Percentiles rank a stretch among this genome's conserved stretches.
phyloP scores from a whole-genome alignment of 371 early-diverging fungal species.

The Chytridium lagenaria region DNA sequence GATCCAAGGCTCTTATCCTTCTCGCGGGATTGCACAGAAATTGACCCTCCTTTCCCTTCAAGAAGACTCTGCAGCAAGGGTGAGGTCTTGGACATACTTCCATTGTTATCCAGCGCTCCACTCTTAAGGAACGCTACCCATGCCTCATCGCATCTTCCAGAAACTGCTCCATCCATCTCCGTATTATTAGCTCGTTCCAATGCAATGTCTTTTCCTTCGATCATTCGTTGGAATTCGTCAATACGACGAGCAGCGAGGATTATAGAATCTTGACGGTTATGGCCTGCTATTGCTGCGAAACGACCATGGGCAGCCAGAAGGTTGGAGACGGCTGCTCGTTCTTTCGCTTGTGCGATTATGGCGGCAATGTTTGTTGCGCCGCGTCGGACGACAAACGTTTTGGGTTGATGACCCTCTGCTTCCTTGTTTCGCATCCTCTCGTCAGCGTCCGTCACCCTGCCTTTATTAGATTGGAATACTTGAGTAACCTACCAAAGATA shows the following conservation, averaged over 20 bases:
- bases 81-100: too few species aligned
- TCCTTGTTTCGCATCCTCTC: neutral
- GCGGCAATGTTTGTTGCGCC: conserved; percentile 17
- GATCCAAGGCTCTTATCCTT: neutral
- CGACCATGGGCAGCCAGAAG: conserved; percentile 21
- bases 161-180: neutral
- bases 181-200: conserved; percentile 20
- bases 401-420: conserved; percentile 1
- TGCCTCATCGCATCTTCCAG: conserved; percentile 8
- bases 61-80: neutral
- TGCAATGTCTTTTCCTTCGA: conserved; percentile 33
- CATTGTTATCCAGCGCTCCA: conserved; percentile 1
- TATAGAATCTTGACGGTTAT: conserved; percentile 26
- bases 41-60: neutral
- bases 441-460: neutral
- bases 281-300: conserved; percentile 27
- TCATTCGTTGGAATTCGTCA: conserved; percentile 26
- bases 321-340: conserved; percentile 15
- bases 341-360: conserved; percentile 16
- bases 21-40: neutral
- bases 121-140: conserved; percentile 15
- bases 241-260: conserved; percentile 10
- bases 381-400: conserved; percentile 8
- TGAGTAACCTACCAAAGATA: conserved; percentile 28
- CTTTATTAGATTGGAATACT: neutral